phyloP scores from a whole-genome alignment of 805 yeast genomes.

The Teunomyces stri region DNA sequence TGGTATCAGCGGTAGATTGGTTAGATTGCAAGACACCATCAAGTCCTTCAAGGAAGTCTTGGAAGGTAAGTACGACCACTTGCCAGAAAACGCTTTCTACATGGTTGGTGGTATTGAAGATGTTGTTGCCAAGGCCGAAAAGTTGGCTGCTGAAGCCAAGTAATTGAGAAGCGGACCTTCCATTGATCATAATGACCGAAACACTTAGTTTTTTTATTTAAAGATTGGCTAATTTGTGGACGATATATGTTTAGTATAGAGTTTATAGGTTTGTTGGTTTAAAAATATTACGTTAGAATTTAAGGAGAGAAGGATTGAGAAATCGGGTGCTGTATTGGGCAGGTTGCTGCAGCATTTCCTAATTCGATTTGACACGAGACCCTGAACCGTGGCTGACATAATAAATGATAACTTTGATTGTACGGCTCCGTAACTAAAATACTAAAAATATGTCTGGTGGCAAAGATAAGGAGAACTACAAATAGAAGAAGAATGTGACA shows the following conservation, averaged over 20 bases:
- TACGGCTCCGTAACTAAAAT: no score
- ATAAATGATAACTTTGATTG: no score
- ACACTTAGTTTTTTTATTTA: conserved; percentile 4
- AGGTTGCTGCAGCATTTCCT: no score
- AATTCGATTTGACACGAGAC: no score
- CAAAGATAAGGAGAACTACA: no score
- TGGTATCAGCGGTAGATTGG: conserved; percentile 98
- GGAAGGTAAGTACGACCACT: conserved; percentile 97
- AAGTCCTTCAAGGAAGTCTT: conserved; percentile 94
- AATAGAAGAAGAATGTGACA: no score
- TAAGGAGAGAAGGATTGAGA: no score
- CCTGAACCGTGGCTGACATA: no score
- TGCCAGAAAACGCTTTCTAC: conserved; percentile 99
- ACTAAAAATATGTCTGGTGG: no score
- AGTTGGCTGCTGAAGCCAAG: conserved; percentile 91
- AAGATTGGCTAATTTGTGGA: background rate
- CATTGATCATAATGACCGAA: conserved; percentile 4
- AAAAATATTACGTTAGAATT: conserved; percentile 4
- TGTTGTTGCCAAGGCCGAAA: conserved; percentile 97
- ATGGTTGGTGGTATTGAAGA: conserved; percentile 99
- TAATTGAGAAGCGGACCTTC: conserved; percentile 25
- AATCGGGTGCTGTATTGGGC: background rate
- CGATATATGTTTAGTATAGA: background rate
- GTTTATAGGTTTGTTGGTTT: conserved; percentile 2
- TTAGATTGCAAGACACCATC: conserved; percentile 93